Evolutionary conservation across 2,329 filamentous ascomycete genomes (phyloP).

Genomic region (Sporothrix euskadiensis): DNA sequence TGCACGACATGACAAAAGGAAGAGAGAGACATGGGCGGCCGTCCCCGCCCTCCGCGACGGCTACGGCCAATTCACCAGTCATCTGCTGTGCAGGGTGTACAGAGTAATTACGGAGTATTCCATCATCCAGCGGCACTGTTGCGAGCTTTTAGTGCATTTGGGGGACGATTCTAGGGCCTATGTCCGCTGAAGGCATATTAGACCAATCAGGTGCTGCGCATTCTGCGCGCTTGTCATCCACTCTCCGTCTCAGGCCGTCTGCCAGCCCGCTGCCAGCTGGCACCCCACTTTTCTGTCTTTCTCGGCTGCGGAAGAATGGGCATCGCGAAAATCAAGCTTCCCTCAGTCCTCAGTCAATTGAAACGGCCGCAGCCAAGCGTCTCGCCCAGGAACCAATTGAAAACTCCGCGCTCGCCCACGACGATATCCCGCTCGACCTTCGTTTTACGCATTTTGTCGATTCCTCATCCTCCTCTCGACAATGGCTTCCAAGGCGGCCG

Average conservation of each 20-base stretch:
- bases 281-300: conserved; percentile 18
- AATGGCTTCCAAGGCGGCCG: conserved; percentile 64
- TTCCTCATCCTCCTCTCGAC: conserved; percentile 11
- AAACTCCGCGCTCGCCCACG: not conserved
- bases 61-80: not conserved
- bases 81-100: not conserved
- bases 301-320: conserved; percentile 16
- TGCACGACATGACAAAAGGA: not conserved
- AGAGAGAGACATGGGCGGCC: not conserved
- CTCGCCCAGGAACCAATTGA: not conserved
- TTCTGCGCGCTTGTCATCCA: conserved; percentile 21
- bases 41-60: conserved; percentile 1
- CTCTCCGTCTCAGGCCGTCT: not conserved
- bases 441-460: not conserved
- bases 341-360: not conserved
- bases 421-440: not conserved
- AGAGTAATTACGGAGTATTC: too few species aligned
- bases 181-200: not conserved
- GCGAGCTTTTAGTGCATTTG: conserved; percentile 20
- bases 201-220: conserved; percentile 21
- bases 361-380: not conserved
- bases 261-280: conserved; percentile 25
- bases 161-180: not conserved
- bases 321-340: conserved; percentile 25
- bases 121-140: conserved; percentile 19